Conservation (phyloP, 192 early-diverging fungal species). For the Gaertneriomyces sp. region DNA sequence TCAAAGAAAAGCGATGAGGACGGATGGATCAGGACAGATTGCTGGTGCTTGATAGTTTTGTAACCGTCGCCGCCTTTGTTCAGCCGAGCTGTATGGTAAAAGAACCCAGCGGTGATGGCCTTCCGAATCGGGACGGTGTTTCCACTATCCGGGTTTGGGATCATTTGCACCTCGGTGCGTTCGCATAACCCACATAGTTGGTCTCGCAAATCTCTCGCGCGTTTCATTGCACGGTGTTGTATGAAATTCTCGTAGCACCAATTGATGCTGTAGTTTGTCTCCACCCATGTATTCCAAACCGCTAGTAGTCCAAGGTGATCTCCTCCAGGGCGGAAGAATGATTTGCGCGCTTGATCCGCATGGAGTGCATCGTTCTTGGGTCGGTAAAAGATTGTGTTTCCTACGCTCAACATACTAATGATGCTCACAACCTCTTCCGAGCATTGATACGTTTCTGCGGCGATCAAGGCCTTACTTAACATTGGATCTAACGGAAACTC, state of each 20-base stretch:
- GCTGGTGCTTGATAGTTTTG: constrained; percentile 82
- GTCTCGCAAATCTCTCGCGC: constrained; percentile 88
- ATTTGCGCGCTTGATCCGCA: constrained; percentile 90
- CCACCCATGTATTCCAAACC: constrained; percentile 79
- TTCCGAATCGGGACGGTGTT: constrained; percentile 89
- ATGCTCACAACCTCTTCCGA: constrained; percentile 90
- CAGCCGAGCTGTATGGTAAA: constrained; percentile 86
- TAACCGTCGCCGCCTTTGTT: constrained; percentile 88
- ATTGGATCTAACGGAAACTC: constrained; percentile 98
- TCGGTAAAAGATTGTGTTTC: constrained; percentile 51
- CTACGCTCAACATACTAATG: constrained; percentile 87
- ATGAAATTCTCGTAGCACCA: constrained; percentile 99
- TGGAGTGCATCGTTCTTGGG: constrained; percentile 87
- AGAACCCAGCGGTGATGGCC: constrained; percentile 90
- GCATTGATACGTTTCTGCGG: constrained; percentile 88
- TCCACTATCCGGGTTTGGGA: constrained; percentile 76
- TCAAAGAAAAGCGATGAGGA: constrained; percentile 64
- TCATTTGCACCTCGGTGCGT: constrained; percentile 76
- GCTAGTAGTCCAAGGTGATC: constrained; percentile 90
- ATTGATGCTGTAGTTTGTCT: constrained; percentile 82
- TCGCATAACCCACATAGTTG: constrained; percentile 91
- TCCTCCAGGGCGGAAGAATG: constrained; percentile 85
- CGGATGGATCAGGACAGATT: constrained; percentile 92
- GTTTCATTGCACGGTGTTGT: constrained; percentile 84
- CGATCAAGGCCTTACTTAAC: constrained; percentile 87